Evolutionary conservation across 2,329 filamentous ascomycete species (phyloP).

Genomic region (Monosporascus sp.): DNA sequence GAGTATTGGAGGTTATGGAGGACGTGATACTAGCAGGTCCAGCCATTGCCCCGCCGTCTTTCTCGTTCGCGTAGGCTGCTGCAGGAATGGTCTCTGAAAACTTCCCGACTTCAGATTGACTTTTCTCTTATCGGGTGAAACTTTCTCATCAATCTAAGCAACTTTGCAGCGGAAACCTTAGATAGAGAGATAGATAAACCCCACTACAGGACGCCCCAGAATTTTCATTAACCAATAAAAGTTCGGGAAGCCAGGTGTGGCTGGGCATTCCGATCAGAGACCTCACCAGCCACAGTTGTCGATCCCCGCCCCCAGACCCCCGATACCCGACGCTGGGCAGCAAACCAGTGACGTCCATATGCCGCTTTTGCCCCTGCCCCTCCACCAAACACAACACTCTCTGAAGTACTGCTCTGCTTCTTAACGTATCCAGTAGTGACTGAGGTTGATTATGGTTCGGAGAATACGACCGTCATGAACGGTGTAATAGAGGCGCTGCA

Average conservation of each 20-base stretch:
- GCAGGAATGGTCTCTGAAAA: not conserved
- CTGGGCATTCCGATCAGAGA: too few species aligned
- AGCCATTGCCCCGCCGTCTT: constrained; percentile 23
- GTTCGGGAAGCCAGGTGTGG: too few species aligned
- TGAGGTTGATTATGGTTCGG: constrained; percentile 19
- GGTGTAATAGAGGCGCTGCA: constrained; percentile 91
- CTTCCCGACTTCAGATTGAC: not conserved
- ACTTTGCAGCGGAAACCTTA: not conserved
- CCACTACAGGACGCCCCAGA: not conserved
- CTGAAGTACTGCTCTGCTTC: too few species aligned
- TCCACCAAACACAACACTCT: too few species aligned
- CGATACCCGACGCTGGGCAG: too few species aligned
- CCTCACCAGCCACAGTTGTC: not conserved
- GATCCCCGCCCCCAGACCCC: not conserved
- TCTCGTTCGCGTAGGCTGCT: not conserved
- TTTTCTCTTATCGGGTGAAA: not conserved
- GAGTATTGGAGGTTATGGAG: constrained; percentile 59
- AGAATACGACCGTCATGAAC: constrained; percentile 56
- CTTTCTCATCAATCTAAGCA: not conserved
- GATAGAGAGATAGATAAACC: constrained; percentile 9
- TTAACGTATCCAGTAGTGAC: too few species aligned
- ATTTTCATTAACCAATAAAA: not conserved
- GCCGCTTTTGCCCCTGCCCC: constrained; percentile 8
- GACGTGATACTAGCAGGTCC: constrained; percentile 46
- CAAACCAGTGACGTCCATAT: too few species aligned